A percentile compares a stretch with the other conserved stretches of the same genome.
Conservation (phyloP, 2,329 filamentous ascomycete species). For the Pleoardoris graminearum region DNA sequence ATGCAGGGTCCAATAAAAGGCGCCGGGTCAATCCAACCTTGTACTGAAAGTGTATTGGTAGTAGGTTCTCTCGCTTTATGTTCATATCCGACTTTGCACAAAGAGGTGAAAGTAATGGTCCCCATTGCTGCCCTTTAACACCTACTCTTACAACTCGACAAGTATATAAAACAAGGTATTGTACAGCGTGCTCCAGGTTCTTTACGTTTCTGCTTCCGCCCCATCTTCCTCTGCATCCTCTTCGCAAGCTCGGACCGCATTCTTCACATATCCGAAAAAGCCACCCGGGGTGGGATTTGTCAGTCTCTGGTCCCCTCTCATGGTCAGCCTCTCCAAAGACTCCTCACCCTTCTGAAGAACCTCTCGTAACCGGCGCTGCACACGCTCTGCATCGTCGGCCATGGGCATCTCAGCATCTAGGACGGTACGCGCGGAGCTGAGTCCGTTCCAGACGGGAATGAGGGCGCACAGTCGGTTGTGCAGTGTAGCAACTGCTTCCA, state of each 20-base stretch:
- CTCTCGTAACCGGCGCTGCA: constrained; percentile 13
- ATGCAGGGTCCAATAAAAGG: too few species aligned
- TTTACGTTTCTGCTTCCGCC: neutral
- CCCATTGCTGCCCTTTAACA: neutral
- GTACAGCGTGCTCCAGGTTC: neutral
- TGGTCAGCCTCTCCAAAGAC: neutral
- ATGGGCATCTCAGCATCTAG: constrained; percentile 43
- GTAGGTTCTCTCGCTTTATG: too few species aligned
- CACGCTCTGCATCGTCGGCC: constrained; percentile 23
- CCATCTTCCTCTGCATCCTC: neutral
- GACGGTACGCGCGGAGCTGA: constrained; percentile 48
- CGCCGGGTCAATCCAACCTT: too few species aligned
- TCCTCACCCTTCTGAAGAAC: constrained; percentile 3
- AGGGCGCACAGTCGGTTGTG: constrained; percentile 30
- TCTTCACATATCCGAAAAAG: constrained; percentile 18
- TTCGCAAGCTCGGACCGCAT: neutral
- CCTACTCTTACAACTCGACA: neutral
- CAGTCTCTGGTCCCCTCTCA: neutral
- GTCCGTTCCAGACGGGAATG: constrained; percentile 49
- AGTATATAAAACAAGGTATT: neutral
- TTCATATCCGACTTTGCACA: too few species aligned
- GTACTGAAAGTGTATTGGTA: too few species aligned
- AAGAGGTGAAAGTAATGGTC: too few species aligned
- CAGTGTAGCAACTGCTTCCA: constrained; percentile 7
- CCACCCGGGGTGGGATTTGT: neutral